Percentiles rank a stretch among this genome's conserved stretches.
These are phyloP conservation scores for Rosellinia necatrix DNA, from an alignment of 2,329 filamentous ascomycete genomes.

Conservation along the genomic window DNA sequence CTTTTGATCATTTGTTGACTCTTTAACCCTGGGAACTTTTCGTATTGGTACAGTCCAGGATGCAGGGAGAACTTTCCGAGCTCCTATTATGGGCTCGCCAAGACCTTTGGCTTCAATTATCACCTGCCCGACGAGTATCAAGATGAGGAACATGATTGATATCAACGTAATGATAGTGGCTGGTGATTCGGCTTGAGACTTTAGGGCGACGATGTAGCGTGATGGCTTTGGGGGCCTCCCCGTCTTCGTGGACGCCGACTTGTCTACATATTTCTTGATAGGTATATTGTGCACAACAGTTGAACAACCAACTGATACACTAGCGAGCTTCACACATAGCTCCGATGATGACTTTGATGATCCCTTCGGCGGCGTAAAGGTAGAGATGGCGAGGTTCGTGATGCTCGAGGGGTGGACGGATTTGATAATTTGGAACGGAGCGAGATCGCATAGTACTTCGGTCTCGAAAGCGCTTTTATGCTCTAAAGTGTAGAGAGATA, in stretches of 20 bases:
- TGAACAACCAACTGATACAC: constrained; percentile 78
- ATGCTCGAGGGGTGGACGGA: constrained; percentile 62
- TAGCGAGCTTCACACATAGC: constrained; percentile 76
- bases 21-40: constrained; percentile 39
- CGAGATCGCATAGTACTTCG: constrained; percentile 57
- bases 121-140: constrained; percentile 66
- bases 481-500: constrained; percentile 78
- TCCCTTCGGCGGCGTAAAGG: constrained; percentile 58
- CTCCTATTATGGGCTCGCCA: constrained; percentile 60
- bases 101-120: constrained; percentile 67
- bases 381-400: constrained; percentile 63
- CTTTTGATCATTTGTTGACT: constrained; percentile 23
- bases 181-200: constrained; percentile 58
- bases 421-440: constrained; percentile 57
- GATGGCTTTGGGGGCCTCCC: constrained; percentile 53
- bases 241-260: constrained; percentile 40
- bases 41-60: constrained; percentile 39
- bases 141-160: constrained; percentile 60
- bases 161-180: constrained; percentile 57
- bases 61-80: constrained; percentile 58
- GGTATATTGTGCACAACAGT: constrained; percentile 81
- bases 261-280: constrained; percentile 55
- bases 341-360: constrained; percentile 52
- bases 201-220: constrained; percentile 72
- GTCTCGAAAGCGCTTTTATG: constrained; percentile 56